Evolutionary conservation across 2,329 filamentous ascomycete species (phyloP).

Genomic region (Cladophialophora immunda): DNA sequence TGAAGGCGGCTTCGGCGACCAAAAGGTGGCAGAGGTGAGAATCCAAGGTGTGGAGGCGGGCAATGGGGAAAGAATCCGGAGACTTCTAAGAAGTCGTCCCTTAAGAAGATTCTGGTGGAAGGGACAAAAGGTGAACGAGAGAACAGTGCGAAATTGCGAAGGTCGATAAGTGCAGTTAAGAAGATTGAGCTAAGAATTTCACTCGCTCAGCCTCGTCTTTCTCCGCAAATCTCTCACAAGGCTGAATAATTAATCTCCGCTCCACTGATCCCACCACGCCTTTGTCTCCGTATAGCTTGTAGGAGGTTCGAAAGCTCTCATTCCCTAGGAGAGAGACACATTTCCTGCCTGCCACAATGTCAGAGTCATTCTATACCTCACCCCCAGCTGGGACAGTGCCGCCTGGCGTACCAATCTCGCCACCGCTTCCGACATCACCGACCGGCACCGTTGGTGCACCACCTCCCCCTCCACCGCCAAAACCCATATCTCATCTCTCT

Average conservation of each 20-base stretch:
- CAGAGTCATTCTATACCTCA: slow-evolving; percentile 36
- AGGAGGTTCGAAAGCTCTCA: not conserved
- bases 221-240: slow-evolving; percentile 31
- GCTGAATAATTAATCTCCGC: slow-evolving; percentile 22
- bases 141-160: not conserved
- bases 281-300: not conserved
- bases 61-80: not conserved
- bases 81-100: not conserved
- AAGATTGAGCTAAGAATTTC: not conserved
- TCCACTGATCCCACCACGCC: not conserved
- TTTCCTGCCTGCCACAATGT: slow-evolving; percentile 17
- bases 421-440: slow-evolving; percentile 25
- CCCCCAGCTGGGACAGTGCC: slow-evolving; percentile 16
- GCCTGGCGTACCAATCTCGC: slow-evolving; percentile 10
- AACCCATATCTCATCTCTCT: slow-evolving; percentile 32
- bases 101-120: not conserved
- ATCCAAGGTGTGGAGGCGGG: not conserved
- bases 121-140: not conserved
- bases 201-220: slow-evolving; percentile 16
- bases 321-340: not conserved
- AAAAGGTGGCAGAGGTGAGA: not conserved
- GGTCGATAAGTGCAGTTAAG: not conserved
- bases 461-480: slow-evolving; percentile 34
- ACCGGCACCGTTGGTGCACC: slow-evolving; percentile 27
- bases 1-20: not conserved